A percentile compares a stretch with the other conserved stretches of the same genome.
Conservation (phyloP, 495 filamentous ascomycete species). For the Oleoguttula mirabilis region DNA sequence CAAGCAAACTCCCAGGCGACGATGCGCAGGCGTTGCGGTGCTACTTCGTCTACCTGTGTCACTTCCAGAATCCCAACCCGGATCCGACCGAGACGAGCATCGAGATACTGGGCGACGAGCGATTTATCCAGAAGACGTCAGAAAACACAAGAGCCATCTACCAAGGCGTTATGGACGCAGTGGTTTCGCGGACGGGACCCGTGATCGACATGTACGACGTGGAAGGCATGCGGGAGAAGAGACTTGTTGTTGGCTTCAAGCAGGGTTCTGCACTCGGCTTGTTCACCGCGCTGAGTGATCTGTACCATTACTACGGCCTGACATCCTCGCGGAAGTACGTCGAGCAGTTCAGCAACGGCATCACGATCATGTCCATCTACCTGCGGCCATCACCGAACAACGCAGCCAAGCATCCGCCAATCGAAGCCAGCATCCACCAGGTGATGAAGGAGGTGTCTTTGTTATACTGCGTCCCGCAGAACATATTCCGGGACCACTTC, state of each 20-base stretch:
- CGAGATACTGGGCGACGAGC: conserved; percentile 82
- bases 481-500: conserved; percentile 84
- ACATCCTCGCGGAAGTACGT: conserved; percentile 96
- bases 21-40: conserved; percentile 69
- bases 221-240: conserved; percentile 76
- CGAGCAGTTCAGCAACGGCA: conserved; percentile 97
- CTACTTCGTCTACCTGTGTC: conserved; percentile 96
- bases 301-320: conserved; percentile 97
- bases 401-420: conserved; percentile 52
- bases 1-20: conserved; percentile 56
- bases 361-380: conserved; percentile 92
- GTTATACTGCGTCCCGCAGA: conserved; percentile 94
- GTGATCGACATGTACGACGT: conserved; percentile 98
- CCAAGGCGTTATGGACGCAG: conserved; percentile 78
- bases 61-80: conserved; percentile 65
- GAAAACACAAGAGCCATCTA: conserved; percentile 92
- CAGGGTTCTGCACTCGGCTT: conserved; percentile 83
- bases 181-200: conserved; percentile 70
- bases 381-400: conserved; percentile 53
- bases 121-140: conserved; percentile 90
- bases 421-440: conserved; percentile 92
- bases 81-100: conserved; percentile 71
- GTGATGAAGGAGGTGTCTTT: conserved; percentile 97
- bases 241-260: conserved; percentile 87
- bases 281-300: conserved; percentile 87